Percentiles rank a stretch among this genome's conserved stretches.
phyloP scores from a whole-genome alignment of 176 grass and related monocot genomes.

The Guadua angustifolia region DNA sequence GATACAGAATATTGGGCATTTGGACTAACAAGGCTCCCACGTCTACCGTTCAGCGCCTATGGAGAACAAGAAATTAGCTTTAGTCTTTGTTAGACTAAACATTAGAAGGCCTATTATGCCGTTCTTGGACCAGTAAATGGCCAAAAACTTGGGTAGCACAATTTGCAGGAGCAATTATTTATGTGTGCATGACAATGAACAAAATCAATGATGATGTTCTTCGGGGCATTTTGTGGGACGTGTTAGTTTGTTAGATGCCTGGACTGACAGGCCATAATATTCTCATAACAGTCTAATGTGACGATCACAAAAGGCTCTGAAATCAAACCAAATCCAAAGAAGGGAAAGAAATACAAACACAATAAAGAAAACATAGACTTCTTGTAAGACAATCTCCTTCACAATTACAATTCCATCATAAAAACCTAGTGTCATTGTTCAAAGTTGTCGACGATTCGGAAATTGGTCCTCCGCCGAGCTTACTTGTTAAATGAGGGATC shows the following conservation, averaged over 20 bases:
- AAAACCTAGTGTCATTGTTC: slow-evolving; percentile 1
- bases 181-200: neutral
- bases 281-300: neutral
- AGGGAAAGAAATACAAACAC: neutral
- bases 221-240: neutral
- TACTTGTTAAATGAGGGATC: too few relatives aligned
- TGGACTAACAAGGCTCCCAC: slow-evolving; percentile 33
- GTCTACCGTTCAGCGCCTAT: slow-evolving; percentile 34
- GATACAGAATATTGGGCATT: neutral
- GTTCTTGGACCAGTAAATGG: neutral
- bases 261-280: neutral
- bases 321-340: slow-evolving; percentile 24
- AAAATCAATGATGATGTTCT: neutral
- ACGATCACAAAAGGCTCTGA: neutral
- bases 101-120: neutral
- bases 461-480: too few relatives aligned
- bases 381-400: neutral
- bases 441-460: too few relatives aligned
- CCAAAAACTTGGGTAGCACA: slow-evolving; percentile 8
- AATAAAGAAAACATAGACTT: neutral
- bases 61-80: neutral
- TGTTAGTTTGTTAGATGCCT: slow-evolving; percentile 12
- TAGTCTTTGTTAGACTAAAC: slow-evolving; percentile 11
- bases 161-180: neutral
- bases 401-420: neutral